Percentiles rank a stretch among this genome's conserved stretches.
Evolutionary conservation across 2,329 filamentous ascomycete species (phyloP).

Genomic region (Niveomyces coronatus): DNA sequence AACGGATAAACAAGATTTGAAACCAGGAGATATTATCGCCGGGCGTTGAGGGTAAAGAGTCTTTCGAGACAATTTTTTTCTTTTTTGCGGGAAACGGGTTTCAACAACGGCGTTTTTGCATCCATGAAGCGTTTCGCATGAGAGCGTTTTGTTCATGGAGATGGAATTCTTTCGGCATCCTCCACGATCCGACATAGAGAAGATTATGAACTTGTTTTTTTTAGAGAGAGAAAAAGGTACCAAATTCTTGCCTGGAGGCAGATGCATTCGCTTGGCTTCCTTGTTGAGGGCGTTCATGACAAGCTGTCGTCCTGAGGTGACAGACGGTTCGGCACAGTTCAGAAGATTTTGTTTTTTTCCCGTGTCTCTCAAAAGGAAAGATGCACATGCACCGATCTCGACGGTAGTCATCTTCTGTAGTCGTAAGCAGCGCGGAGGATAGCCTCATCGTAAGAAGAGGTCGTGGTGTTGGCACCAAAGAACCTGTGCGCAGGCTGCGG

Average conservation of each 20-base stretch:
- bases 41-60: constrained; percentile 35
- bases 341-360: no score
- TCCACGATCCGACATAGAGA: constrained; percentile 30
- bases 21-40: constrained; percentile 12
- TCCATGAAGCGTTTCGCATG: constrained; percentile 17
- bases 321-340: no score
- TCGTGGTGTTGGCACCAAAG: constrained; percentile 23
- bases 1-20: neutral
- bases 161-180: constrained; percentile 25
- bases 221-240: no score
- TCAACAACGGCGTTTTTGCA: constrained; percentile 43
- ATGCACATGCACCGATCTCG: no score
- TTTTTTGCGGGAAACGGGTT: constrained; percentile 32
- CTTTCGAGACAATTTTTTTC: no score
- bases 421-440: constrained; percentile 25
- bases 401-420: constrained; percentile 17
- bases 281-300: no score
- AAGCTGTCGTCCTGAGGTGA: no score
- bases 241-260: no score
- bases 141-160: no score
- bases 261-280: no score
- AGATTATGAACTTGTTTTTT: constrained; percentile 11
- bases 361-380: no score
- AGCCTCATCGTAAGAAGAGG: constrained; percentile 25
- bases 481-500: constrained; percentile 14